Conservation (phyloP, 768 basidiomycete species). For the Lactarius evosmus region DNA sequence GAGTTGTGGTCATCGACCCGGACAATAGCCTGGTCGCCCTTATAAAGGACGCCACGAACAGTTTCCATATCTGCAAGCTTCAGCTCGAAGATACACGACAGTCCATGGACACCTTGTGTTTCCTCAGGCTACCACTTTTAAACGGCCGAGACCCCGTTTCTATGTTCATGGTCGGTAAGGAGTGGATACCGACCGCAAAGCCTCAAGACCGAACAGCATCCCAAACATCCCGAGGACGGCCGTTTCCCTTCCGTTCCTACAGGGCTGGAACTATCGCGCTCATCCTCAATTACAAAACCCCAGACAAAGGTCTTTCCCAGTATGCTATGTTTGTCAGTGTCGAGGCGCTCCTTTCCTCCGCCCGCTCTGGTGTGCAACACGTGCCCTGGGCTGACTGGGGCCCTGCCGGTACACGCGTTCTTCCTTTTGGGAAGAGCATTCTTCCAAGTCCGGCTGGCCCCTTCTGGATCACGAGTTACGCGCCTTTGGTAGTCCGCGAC, state of each 20-base stretch:
- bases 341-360: neutral
- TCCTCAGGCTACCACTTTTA: slow-evolving; percentile 7
- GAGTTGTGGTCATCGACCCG: slow-evolving; percentile 4
- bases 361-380: neutral
- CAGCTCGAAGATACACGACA: neutral
- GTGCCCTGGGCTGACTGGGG: slow-evolving; percentile 16
- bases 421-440: neutral
- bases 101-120: slow-evolving; percentile 6
- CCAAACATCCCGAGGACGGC: slow-evolving; percentile 1
- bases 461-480: slow-evolving; percentile 10
- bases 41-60: neutral
- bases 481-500: slow-evolving; percentile 18
- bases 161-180: neutral
- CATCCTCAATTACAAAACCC: neutral
- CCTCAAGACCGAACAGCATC: neutral
- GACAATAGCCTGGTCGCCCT: slow-evolving; percentile 8
- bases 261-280: slow-evolving; percentile 12
- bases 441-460: slow-evolving; percentile 9
- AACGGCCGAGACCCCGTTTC: neutral
- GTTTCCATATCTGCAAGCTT: slow-evolving; percentile 9
- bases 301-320: neutral
- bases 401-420: slow-evolving; percentile 10
- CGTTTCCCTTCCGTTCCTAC: slow-evolving; percentile 15
- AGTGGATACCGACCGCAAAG: slow-evolving; percentile 11
- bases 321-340: slow-evolving; percentile 13